Evolutionary conservation across 2,329 filamentous ascomycete genomes (phyloP).

Genomic region (Aspergillus terreus): DNA sequence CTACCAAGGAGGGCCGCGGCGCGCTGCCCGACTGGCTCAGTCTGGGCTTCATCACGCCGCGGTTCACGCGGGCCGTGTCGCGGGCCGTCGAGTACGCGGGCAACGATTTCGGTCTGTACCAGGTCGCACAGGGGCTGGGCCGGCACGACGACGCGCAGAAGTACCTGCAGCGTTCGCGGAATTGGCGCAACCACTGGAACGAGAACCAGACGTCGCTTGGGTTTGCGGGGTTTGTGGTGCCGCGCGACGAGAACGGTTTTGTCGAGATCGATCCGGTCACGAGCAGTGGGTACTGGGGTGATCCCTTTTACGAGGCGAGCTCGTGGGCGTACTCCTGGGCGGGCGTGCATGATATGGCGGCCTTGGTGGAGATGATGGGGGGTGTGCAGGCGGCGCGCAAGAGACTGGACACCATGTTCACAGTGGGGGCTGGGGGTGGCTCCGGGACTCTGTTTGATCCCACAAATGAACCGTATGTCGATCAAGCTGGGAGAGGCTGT

Average conservation of each 20-base stretch:
- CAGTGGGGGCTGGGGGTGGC: conserved; percentile 24
- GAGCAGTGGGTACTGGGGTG: conserved; percentile 63
- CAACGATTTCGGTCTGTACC: conserved; percentile 66
- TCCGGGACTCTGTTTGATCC: conserved; percentile 61
- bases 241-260: conserved; percentile 48
- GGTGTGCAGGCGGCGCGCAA: conserved; percentile 38
- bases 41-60: conserved; percentile 63
- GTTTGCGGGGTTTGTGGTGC: conserved; percentile 65
- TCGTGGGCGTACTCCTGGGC: conserved; percentile 67
- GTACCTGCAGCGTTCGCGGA: conserved; percentile 61
- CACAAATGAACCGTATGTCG: conserved; percentile 59
- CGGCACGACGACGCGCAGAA: conserved; percentile 50
- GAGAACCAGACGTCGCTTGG: conserved; percentile 53
- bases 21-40: conserved; percentile 66
- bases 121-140: conserved; percentile 59
- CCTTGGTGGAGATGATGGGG: conserved; percentile 54
- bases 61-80: conserved; percentile 58
- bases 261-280: conserved; percentile 50
- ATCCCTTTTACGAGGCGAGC: conserved; percentile 58
- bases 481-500: background rate
- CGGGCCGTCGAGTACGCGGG: conserved; percentile 64
- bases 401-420: conserved; percentile 59
- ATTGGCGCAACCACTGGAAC: conserved; percentile 74
- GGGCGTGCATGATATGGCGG: conserved; percentile 62
- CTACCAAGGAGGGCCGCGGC: conserved; percentile 64